Evolutionary conservation across 192 early-diverging fungal genomes (phyloP).

Genomic region (Gryganskiella cystojenkinii): DNA sequence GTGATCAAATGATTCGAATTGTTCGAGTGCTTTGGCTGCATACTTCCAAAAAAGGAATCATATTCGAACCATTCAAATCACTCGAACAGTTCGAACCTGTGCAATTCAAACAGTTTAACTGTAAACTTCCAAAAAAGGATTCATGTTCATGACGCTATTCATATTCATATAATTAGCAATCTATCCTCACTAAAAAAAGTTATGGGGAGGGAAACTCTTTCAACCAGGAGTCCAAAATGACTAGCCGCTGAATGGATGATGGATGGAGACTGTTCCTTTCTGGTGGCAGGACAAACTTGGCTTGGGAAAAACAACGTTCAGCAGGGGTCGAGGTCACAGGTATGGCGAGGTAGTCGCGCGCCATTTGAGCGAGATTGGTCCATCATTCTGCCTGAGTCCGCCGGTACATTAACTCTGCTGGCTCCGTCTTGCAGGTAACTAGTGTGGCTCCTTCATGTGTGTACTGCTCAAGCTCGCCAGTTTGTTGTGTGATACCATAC

Average conservation of each 20-base stretch:
- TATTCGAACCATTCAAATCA: background rate
- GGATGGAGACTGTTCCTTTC: slow-evolving; percentile 19
- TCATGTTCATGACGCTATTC: background rate
- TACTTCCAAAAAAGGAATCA: too few species aligned
- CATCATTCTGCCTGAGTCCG: slow-evolving; percentile 7
- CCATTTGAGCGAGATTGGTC: slow-evolving; percentile 20
- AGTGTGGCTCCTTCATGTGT: slow-evolving; percentile 5
- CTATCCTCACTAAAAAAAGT: background rate
- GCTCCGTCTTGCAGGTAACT: slow-evolving; percentile 2
- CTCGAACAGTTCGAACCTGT: background rate
- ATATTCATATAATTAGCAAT: background rate
- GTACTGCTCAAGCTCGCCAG: slow-evolving; percentile 18
- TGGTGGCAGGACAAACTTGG: slow-evolving; percentile 11
- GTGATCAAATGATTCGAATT: too few species aligned
- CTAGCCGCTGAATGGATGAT: background rate
- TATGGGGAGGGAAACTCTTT: background rate
- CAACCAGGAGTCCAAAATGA: slow-evolving; percentile 19
- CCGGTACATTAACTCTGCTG: slow-evolving; percentile 13
- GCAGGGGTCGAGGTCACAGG: slow-evolving; percentile 22
- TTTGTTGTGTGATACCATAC: slow-evolving; percentile 10
- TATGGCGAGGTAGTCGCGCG: slow-evolving; percentile 19
- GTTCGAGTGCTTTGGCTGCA: background rate
- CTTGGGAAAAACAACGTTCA: slow-evolving; percentile 24
- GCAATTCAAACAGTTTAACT: too few species aligned
- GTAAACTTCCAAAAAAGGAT: too few species aligned